Percentiles rank a stretch among this genome's conserved stretches.
Conservation (phyloP, 2,329 filamentous ascomycete species). For the Alternaria incomplexa region DNA sequence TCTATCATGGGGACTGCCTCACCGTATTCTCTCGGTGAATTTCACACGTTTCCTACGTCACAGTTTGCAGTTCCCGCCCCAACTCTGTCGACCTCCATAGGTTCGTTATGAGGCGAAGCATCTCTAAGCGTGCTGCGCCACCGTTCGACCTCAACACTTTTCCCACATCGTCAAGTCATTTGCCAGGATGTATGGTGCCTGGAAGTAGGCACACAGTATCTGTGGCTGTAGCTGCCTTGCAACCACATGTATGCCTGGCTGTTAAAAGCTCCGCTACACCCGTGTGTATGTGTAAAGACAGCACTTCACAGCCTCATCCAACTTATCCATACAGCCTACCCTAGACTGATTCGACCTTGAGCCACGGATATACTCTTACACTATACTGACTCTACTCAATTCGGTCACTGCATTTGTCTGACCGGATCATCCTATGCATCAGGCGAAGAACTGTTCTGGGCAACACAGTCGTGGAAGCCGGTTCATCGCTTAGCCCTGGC, state of each 20-base stretch:
- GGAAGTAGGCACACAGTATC: conserved; percentile 5
- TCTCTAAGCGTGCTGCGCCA: conserved; percentile 11
- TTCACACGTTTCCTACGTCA: neutral
- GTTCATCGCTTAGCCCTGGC: conserved; percentile 2
- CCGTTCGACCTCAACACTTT: conserved; percentile 14
- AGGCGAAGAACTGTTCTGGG: neutral
- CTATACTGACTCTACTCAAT: neutral
- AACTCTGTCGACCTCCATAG: conserved; percentile 2
- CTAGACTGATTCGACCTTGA: neutral
- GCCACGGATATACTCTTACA: neutral
- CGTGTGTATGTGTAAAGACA: neutral
- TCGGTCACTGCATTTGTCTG: neutral
- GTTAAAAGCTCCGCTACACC: neutral
- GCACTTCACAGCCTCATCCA: neutral
- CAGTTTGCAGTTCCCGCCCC: conserved; percentile 1
- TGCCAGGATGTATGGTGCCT: conserved; percentile 4
- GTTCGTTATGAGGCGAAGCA: conserved; percentile 11
- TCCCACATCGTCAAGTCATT: neutral
- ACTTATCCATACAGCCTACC: neutral
- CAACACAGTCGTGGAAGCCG: conserved; percentile 8
- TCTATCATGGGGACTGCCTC: neutral
- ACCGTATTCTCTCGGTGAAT: neutral
- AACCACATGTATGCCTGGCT: neutral
- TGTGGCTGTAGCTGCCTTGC: neutral
- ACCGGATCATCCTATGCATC: conserved; percentile 14